These are phyloP conservation scores for Urostyla sp. DNA, from an alignment of 73 alveolate genomes.

Conservation along the genomic window DNA sequence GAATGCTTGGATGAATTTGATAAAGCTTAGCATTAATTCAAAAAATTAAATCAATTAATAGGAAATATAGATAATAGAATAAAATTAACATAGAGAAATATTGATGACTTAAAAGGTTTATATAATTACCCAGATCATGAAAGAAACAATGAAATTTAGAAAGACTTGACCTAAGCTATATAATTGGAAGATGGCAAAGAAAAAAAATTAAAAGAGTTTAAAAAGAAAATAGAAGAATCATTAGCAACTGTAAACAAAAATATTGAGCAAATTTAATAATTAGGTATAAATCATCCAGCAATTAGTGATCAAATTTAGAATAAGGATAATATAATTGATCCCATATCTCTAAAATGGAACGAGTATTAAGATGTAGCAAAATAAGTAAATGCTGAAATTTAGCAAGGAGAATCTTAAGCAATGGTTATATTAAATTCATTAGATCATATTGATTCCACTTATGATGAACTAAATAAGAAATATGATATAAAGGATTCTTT, in stretches of 20 bases:
- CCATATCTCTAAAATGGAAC: neutral
- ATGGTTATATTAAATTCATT: no score
- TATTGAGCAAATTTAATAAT: neutral
- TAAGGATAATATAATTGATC: neutral
- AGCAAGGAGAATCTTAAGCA: neutral
- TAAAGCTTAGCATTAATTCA: neutral
- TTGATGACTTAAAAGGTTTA: neutral
- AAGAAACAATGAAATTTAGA: conserved; percentile 12
- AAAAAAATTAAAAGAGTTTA: neutral
- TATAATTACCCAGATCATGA: conserved; percentile 12
- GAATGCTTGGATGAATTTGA: neutral
- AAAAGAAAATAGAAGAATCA: neutral
- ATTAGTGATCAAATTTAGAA: neutral
- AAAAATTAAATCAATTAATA: neutral
- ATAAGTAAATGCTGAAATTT: neutral
- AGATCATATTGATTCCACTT: no score
- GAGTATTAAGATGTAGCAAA: neutral
- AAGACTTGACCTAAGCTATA: no score
- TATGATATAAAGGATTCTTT: neutral
- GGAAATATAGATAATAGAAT: no score
- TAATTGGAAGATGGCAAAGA: no score
- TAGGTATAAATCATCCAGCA: neutral
- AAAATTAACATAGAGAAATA: neutral
- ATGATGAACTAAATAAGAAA: no score
- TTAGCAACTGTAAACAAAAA: neutral